Evolutionary conservation across 2,329 filamentous ascomycete genomes (phyloP), one percentile per base, ranked within the genome.

Genomic region (Clonostachys rosea): DNA sequence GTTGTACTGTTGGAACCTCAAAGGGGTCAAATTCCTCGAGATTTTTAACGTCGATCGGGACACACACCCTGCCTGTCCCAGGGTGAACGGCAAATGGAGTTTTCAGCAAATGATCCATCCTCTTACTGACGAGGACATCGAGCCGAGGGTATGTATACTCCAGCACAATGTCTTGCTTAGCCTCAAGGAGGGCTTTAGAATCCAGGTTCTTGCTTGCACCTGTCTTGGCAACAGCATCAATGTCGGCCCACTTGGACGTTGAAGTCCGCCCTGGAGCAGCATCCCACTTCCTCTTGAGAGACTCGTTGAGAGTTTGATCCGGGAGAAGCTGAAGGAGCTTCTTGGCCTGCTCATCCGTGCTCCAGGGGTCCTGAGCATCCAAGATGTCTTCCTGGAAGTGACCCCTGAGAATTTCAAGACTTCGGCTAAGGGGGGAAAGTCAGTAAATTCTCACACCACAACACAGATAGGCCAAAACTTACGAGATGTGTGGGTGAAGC

Each of bases 111-210:
- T 99, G 94, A 71, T 96, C 97, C 48, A 95, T 82, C 65, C 96
- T 96, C 75, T 97, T 97, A 62, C 88, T 94, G 63, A 99, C 94
- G 67, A 96, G 91, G 51, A 94, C 91, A 74, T 99, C 94, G 47
- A 99, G 87, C 37, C 94, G 86, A 4, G 94, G 94, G 67, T 99
- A 99, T 7, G 94, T 96, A 70, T 99, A 97, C 69, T 99, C 94
- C 33, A 99, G 81, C 5, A 97, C 85, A 51, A 99, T 88, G 62
- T 97, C 94, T 65, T 96, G 91, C 69, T 96, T 97, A 18, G 91
- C 90, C 59, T 96, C 89, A 9, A 87, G 78, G 12, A 99, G 77
- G 3, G 85, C 82, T 52, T 78, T 82, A 1, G 83, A 67, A 55
- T 94, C 85, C n/a, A 96, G 78, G 10, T 78, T 76, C 59, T 83